A percentile compares a stretch with the other conserved stretches of the same genome.
Evolutionary conservation across 345 rosid genomes (phyloP).

Genomic region (Populus alba): DNA sequence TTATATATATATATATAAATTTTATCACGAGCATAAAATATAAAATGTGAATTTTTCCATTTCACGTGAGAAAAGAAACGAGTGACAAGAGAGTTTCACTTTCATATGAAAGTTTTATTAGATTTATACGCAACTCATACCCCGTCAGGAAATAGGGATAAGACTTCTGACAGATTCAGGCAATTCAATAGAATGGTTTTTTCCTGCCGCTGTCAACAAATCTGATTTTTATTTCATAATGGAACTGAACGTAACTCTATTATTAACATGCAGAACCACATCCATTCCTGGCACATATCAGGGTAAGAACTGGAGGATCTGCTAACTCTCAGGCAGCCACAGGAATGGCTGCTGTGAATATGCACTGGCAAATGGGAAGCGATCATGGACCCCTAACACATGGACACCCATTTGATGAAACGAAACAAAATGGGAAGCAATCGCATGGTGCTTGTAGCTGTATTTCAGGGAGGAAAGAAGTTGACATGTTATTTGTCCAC

Average conservation of each 20-base stretch:
- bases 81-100: neutral
- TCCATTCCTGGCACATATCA: too few relatives aligned
- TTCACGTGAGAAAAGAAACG: neutral
- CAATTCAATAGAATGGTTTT: neutral
- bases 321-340: neutral
- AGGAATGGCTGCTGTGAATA: neutral
- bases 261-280: too few relatives aligned
- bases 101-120: too few relatives aligned
- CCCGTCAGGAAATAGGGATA: neutral
- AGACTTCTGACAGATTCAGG: neutral
- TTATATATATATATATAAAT: neutral
- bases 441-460: neutral
- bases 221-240: too few relatives aligned
- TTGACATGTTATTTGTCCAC: neutral
- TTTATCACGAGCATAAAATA: neutral
- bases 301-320: too few relatives aligned
- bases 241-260: too few relatives aligned
- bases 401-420: constrained; percentile 1
- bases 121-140: too few relatives aligned
- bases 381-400: constrained; percentile 8
- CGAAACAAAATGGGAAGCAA: neutral
- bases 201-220: neutral
- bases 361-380: constrained; percentile 8
- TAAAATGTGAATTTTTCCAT: too few relatives aligned
- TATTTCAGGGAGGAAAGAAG: neutral